Base-by-base conservation (phyloP, 148 eudicot species). In the Agrostemma githago region DNA sequence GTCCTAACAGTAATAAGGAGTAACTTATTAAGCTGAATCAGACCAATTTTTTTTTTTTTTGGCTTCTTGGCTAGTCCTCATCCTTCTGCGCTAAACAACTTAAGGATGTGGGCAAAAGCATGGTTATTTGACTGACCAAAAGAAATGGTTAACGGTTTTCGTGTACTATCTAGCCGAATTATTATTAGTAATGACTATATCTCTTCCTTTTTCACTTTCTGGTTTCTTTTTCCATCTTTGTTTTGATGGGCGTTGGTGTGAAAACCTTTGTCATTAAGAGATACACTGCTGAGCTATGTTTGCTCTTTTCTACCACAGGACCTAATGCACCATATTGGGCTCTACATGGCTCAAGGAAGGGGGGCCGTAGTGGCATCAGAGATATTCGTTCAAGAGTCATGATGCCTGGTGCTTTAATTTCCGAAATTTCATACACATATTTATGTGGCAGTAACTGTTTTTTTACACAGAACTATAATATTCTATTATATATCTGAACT, bases 301-400 rank as follows among this genome's bases (percentile, higher is more conserved):
- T 41, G 21, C 21, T 80, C 15, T 46, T 42, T 34, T 26, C 62
- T 26, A 40, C 77, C 75, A 66, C 87, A 92, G 97, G 96, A 88
- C 62, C 66, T 92, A 63, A 92, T 90, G 96, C 97, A 90, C 79
- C 97, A 92, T 66, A 73, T 92, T 65, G 97, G 91, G 62, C 91
- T 92, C 39, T 92, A 92, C 80, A 81, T 92, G 73, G 96, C 97
- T 51, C 83, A 83, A 78, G 87, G 89, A 75, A 92, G 97, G 79
- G 97, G 97, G 76, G 97, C 97, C 60, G 88, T 82, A 80, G 87
- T 92, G 83, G 92, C 88, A 5, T 88, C 96, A 26, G 82, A 87
- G 78, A 89, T 90, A 71, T 81, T 86, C 62, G 38, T 68, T 19
- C 65, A 58, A 68, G 62, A 77, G 67, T 43, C 20, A 16, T 72